phyloP scores from a whole-genome alignment of 495 filamentous ascomycete genomes.

The Xylaria telfairii region DNA sequence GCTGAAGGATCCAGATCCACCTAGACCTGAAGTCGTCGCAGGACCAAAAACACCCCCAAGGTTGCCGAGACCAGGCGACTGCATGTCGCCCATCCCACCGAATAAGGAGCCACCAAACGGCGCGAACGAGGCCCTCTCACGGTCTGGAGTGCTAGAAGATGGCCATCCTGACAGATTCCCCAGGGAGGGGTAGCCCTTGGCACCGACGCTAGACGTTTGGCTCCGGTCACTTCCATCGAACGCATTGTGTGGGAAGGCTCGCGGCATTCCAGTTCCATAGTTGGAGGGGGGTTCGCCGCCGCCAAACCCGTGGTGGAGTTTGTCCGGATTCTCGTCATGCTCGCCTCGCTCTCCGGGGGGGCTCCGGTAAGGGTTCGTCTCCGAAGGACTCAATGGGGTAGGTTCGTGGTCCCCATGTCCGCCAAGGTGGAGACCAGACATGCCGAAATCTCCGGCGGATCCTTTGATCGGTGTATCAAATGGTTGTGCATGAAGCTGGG shows the following conservation, averaged over 20 bases:
- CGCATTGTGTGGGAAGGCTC: slow-evolving; percentile 53
- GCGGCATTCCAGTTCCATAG: slow-evolving; percentile 52
- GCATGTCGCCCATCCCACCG: slow-evolving; percentile 70
- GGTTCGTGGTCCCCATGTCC: slow-evolving; percentile 53
- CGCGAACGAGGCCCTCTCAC: slow-evolving; percentile 69
- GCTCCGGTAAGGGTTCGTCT: slow-evolving; percentile 97
- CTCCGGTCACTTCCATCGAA: slow-evolving; percentile 83
- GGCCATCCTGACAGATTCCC: slow-evolving; percentile 74
- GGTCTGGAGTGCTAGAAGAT: slow-evolving; percentile 75
- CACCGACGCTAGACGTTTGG: slow-evolving; percentile 83
- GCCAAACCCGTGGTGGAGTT: slow-evolving; percentile 43
- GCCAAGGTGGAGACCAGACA: slow-evolving; percentile 75
- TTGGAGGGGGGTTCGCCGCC: slow-evolving; percentile 51
- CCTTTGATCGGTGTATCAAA: slow-evolving; percentile 66
- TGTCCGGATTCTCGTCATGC: slow-evolving; percentile 66
- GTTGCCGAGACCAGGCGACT: slow-evolving; percentile 72
- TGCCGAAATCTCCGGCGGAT: slow-evolving; percentile 72
- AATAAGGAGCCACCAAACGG: slow-evolving; percentile 80
- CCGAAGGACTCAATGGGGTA: slow-evolving; percentile 79
- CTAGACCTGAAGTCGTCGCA: slow-evolving; percentile 47
- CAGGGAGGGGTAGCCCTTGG: slow-evolving; percentile 72
- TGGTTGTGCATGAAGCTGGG: slow-evolving; percentile 45
- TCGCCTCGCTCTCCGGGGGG: slow-evolving; percentile 81
- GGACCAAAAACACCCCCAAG: slow-evolving; percentile 59
- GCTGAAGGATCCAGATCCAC: slow-evolving; percentile 66